phyloP scores from a whole-genome alignment of 306 rosid genomes.

The Inga oerstediana region DNA sequence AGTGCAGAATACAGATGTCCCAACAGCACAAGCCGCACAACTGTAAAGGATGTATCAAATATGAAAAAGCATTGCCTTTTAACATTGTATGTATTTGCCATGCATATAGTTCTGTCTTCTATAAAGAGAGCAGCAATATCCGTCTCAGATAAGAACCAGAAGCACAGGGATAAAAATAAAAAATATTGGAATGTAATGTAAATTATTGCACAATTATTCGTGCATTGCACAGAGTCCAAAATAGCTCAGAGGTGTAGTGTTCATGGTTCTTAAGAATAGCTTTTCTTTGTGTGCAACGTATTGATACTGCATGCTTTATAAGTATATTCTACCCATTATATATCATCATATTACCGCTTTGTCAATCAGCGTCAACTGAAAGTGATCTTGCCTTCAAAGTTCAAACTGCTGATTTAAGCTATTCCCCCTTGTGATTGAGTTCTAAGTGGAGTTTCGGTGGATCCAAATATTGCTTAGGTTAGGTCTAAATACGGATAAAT shows the following conservation, averaged over 20 bases:
- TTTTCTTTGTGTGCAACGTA: not conserved
- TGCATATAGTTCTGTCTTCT: not conserved
- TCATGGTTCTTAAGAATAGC: not conserved
- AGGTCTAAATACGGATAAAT: not conserved
- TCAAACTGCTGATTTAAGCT: not conserved
- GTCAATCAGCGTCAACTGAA: not conserved
- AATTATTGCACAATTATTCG: not conserved
- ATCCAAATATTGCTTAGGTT: constrained; percentile 45
- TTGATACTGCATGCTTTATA: not conserved
- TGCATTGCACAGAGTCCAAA: not conserved
- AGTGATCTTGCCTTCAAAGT: constrained; percentile 31
- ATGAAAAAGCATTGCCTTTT: constrained; percentile 37
- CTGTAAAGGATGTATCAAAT: constrained; percentile 25
- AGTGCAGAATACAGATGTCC: constrained; percentile 55
- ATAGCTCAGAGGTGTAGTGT: not conserved
- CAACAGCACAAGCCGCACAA: constrained; percentile 40
- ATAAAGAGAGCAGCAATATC: not conserved
- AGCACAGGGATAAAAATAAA: not conserved
- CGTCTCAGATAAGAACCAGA: not conserved
- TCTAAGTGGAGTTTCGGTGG: constrained; percentile 13
- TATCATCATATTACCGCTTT: not conserved
- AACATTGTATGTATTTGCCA: not conserved
- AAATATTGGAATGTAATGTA: not conserved
- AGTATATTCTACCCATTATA: not conserved
- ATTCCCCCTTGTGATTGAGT: constrained; percentile 35